Evolutionary conservation across 169 alveolate genomes (phyloP), one percentile per base, ranked within the genome.

Genomic region (Miamiensis avidus): DNA sequence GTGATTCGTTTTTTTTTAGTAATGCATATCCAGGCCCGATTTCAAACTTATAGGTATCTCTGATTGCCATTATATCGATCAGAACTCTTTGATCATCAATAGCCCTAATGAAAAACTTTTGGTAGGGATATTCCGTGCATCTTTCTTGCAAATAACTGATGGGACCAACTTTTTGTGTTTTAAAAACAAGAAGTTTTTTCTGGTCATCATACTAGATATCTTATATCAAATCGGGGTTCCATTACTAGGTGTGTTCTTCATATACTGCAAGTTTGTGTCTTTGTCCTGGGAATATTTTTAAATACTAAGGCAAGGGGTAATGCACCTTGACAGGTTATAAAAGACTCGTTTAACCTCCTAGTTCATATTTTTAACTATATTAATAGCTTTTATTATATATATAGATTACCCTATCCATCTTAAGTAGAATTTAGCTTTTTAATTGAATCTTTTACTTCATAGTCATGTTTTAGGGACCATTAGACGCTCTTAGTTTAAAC

Each of bases 61-160:
- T 88, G 82, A 81, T 87, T 31, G 90, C 89, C 32, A 76, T 82
- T 31, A 93, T 85, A 83, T 89, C 94, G 26, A 93, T 75, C 34
- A 87, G 73, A 0, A 92, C 93, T 31, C 74, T 87, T 0, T 88
- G 87, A 76, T 89, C 82, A n/a, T 82, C 91, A 28, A 90, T 86
- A 79, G 94, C 90, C 83, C 96, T 86, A 29, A 93, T 76, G 31
- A 90, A 85, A 92, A 92, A 93, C 25, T 83, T 32, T 75, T 82
- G 79, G 75, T 93, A 93, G 11, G 96, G 96, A 74, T 83, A 93
- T 78, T 93, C 96, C 25, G 91, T 81, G 81, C 92, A 88, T 82
- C 92, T 88, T 49, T 78, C 85, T 78, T 90, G 81, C 1, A 93
- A 31, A 73, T 79, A 86, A 25, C 93, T 92, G 28, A 86, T 28